phyloP scores from a whole-genome alignment of 306 rosid species.

The Prunus mume region DNA sequence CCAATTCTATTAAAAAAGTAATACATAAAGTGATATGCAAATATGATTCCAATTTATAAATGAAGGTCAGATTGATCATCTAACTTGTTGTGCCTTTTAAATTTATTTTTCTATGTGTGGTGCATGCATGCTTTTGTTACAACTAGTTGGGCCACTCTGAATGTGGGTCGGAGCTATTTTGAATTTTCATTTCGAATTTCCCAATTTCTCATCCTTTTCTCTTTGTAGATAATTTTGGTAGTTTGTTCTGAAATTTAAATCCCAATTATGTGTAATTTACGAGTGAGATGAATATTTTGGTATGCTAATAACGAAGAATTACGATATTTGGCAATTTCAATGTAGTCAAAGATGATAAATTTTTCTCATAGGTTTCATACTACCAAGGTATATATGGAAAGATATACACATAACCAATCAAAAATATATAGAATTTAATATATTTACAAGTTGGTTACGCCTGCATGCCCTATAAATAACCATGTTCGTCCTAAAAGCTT shows the following conservation, averaged over 20 bases:
- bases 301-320: neutral
- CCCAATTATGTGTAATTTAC: neutral
- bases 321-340: neutral
- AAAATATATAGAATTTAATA: neutral
- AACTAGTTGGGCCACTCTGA: no score
- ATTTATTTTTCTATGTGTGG: no score
- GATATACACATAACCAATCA: neutral
- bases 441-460: conserved; percentile 2
- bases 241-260: neutral
- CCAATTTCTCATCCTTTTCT: neutral
- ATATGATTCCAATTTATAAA: no score
- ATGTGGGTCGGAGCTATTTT: neutral
- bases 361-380: conserved; percentile 1
- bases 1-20: rapidly evolving
- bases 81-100: no score
- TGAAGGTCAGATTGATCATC: no score
- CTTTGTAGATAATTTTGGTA: neutral
- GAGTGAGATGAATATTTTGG: neutral
- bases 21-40: no score
- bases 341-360: neutral
- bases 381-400: neutral
- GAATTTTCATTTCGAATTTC: neutral
- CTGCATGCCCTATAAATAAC: conserved; percentile 1
- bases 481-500: neutral
- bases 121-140: no score